phyloP scores from a whole-genome alignment of 371 early-diverging fungal genomes.

The Entomophthora muscae region DNA sequence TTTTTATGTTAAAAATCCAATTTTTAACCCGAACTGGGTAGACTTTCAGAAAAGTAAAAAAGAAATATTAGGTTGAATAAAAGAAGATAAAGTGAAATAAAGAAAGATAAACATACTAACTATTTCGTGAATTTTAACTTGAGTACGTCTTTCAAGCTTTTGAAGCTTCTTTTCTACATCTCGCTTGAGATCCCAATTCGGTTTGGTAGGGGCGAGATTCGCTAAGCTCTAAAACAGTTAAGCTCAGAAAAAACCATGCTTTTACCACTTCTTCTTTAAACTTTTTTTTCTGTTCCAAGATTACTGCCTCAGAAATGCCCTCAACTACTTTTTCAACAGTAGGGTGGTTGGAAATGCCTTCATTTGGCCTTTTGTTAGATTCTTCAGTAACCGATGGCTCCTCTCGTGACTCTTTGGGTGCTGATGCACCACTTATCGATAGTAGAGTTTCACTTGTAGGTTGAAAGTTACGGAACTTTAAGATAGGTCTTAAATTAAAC shows the following conservation, averaged over 20 bases:
- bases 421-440: not conserved
- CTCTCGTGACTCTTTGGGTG: not conserved
- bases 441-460: constrained; percentile 26
- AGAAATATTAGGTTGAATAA: no score
- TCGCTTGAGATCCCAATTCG: constrained; percentile 78
- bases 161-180: constrained; percentile 60
- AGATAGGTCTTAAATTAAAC: constrained; percentile 2
- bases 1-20: no score
- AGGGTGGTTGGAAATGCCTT: constrained; percentile 20
- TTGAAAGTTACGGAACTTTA: constrained; percentile 38
- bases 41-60: no score
- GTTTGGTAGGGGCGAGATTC: constrained; percentile 62
- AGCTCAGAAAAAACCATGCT: not conserved
- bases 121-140: constrained; percentile 51
- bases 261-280: constrained; percentile 47
- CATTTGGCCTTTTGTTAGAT: constrained; percentile 23
- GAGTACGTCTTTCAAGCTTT: constrained; percentile 49
- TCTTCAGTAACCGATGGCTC: not conserved
- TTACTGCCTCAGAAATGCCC: constrained; percentile 29
- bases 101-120: constrained; percentile 43
- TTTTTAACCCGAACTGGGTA: no score
- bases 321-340: constrained; percentile 40
- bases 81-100: no score
- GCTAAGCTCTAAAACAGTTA: constrained; percentile 39
- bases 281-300: constrained; percentile 36